A percentile compares a stretch with the other conserved stretches of the same genome.
Evolutionary conservation across 805 yeast genomes (phyloP).

Genomic region (Suhomyces sp.): DNA sequence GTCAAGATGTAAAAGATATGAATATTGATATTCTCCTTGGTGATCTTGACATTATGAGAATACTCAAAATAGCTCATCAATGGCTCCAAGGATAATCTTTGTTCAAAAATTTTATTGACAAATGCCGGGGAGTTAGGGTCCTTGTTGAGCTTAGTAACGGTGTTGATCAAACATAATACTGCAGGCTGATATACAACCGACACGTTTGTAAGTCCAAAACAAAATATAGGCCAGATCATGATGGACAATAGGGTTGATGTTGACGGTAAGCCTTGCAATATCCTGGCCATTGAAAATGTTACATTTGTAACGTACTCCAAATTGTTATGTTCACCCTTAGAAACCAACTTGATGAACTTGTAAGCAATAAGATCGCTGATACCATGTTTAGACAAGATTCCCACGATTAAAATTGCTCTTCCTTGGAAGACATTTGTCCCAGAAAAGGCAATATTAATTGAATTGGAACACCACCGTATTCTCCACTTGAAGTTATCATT

Average conservation of each 20-base stretch:
- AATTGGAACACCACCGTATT: constrained; percentile 62
- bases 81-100: constrained; percentile 40
- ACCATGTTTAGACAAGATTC: constrained; percentile 64
- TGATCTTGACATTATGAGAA: constrained; percentile 37
- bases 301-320: constrained; percentile 38
- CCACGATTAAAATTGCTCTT: constrained; percentile 66
- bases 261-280: constrained; percentile 48
- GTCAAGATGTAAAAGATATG: constrained; percentile 47
- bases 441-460: constrained; percentile 61
- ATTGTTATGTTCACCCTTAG: constrained; percentile 19
- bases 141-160: constrained; percentile 22
- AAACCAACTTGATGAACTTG: constrained; percentile 26
- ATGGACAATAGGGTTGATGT: constrained; percentile 47
- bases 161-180: constrained; percentile 28
- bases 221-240: constrained; percentile 48
- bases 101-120: constrained; percentile 27
- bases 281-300: constrained; percentile 45
- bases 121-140: constrained; percentile 19
- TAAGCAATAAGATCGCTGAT: constrained; percentile 54
- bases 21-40: constrained; percentile 49
- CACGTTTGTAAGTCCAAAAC: constrained; percentile 29
- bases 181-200: constrained; percentile 34
- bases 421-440: constrained; percentile 59
- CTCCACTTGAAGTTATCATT: constrained; percentile 54
- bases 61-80: constrained; percentile 45